A percentile compares a stretch with the other conserved stretches of the same genome.
Conservation (phyloP, 208 protist genomes). For the Leishmania tropica region DNA sequence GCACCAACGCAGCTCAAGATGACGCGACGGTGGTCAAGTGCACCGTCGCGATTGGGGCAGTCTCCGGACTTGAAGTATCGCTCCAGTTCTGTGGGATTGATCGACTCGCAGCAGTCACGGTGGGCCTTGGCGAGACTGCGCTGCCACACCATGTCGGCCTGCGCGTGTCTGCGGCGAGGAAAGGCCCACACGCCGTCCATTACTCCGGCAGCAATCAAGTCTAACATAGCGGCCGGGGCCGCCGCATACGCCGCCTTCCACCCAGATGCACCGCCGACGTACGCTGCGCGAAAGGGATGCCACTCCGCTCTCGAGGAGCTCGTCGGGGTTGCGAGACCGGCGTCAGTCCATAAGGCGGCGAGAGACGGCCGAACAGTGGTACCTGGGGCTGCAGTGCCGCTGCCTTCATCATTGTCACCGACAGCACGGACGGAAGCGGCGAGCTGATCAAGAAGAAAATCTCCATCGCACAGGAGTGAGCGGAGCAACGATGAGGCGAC, state of each 20-base stretch:
- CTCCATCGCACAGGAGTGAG: not conserved
- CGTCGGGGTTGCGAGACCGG: conserved; percentile 1
- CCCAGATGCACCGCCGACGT: not conserved
- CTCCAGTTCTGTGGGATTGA: conserved; percentile 38
- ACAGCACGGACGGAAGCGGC: not conserved
- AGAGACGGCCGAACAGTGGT: not conserved
- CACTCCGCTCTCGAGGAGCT: not conserved
- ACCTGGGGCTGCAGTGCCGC: not conserved
- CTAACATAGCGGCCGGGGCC: conserved; percentile 19
- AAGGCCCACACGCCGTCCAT: conserved; percentile 22
- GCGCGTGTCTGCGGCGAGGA: not conserved
- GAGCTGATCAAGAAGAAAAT: conserved; percentile 16
- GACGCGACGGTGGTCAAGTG: conserved; percentile 17
- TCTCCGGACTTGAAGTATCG: conserved; percentile 32
- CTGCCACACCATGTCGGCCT: not conserved
- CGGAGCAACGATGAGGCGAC: conserved; percentile 3
- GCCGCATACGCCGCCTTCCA: conserved; percentile 13
- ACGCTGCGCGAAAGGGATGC: conserved; percentile 9
- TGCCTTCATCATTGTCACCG: not conserved
- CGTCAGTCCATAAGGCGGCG: conserved; percentile 9
- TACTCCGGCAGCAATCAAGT: conserved; percentile 16
- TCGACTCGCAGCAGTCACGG: conserved; percentile 15
- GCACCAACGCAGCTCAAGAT: conserved; percentile 55
- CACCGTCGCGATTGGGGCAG: not conserved
- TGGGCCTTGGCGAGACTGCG: conserved; percentile 14